Base-by-base conservation (phyloP, 441 rosid species). In the Kokia cookei region DNA sequence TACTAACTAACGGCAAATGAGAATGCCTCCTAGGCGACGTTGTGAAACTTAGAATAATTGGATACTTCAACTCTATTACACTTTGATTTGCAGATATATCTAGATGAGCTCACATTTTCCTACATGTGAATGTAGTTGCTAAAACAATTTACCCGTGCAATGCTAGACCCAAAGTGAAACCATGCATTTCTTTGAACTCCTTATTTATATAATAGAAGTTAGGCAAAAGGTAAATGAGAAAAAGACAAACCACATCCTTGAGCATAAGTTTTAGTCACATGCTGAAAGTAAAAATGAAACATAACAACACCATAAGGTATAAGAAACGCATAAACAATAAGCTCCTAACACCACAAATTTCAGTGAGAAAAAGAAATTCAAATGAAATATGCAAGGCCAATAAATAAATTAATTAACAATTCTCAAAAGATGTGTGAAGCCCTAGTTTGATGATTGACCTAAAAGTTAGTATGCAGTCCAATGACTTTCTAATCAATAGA, bases 11-110 rank as follows among this genome's bases (percentile, higher is more conserved):
- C n/a, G 12, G 24, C 61, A 67, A 62, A 29, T 50, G 59, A 67
- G 57, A 15, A 60, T 81, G 92, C 98, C 93, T 86, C 83, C 96
- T 6, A 94, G 82, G 65, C 97, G 97, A 53, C 92, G 87, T 81
- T n/a, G n/a, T 94, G 98, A 74, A 92, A 93, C 48, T 76, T 90
- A n/a, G 75, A 92, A 79, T 60, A 94, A 81, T 83, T 94, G 97
- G 74, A 94, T 92, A 92, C 83, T 94, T 94, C 86, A 94, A 78
- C 84, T 91, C 98, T 68, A 94, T 94, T 73, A 94, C 97, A 77
- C 95, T 92, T 83, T 86, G 92, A 77, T 87, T 94, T 74, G 95
- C 87, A 75, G 95, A 91, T 76, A 92, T 85, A 85, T 92, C 95
- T 82, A 48, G 97, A 92, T 32, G 86, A 88, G 82, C 88, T 92